phyloP scores from a whole-genome alignment of 495 filamentous ascomycete species.

The Podospora comata region DNA sequence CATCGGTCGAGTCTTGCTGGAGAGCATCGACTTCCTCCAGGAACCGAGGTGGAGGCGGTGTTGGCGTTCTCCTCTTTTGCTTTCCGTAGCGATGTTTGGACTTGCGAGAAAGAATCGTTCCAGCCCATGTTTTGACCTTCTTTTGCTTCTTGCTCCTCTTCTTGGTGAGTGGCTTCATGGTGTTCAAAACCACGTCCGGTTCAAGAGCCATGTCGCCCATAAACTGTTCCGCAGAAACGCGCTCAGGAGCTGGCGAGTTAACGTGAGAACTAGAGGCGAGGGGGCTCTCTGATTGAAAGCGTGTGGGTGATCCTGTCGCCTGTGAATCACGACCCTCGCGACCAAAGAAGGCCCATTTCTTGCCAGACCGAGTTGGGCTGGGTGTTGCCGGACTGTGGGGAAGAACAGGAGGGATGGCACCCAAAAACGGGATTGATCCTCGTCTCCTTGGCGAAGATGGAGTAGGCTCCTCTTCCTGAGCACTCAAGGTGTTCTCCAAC shows the following conservation, averaged over 20 bases:
- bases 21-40: slow-evolving; percentile 21
- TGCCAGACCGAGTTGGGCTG: slow-evolving; percentile 46
- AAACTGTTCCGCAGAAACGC: slow-evolving; percentile 21
- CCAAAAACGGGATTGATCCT: slow-evolving; percentile 51
- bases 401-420: slow-evolving; percentile 31
- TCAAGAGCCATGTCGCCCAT: neutral
- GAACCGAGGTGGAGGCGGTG: slow-evolving; percentile 36
- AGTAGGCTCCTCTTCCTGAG: slow-evolving; percentile 31
- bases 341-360: slow-evolving; percentile 56
- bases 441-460: slow-evolving; percentile 40
- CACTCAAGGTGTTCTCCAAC: slow-evolving; percentile 44
- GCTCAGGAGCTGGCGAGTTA: slow-evolving; percentile 18
- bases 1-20: slow-evolving; percentile 22
- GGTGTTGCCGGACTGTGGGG: slow-evolving; percentile 34
- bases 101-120: slow-evolving; percentile 70
- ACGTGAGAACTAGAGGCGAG: slow-evolving; percentile 36
- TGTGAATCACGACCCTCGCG: slow-evolving; percentile 38
- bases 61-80: slow-evolving; percentile 40
- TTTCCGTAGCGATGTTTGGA: slow-evolving; percentile 45
- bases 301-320: slow-evolving; percentile 41
- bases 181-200: slow-evolving; percentile 7
- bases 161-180: slow-evolving; percentile 31
- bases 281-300: slow-evolving; percentile 38
- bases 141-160: slow-evolving; percentile 69
- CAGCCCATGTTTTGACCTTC: slow-evolving; percentile 79